Percentiles rank a stretch among this genome's conserved stretches.
These are phyloP conservation scores for Coffea eugenioides DNA, from an alignment of 257 asterid species.

Conservation along the genomic window DNA sequence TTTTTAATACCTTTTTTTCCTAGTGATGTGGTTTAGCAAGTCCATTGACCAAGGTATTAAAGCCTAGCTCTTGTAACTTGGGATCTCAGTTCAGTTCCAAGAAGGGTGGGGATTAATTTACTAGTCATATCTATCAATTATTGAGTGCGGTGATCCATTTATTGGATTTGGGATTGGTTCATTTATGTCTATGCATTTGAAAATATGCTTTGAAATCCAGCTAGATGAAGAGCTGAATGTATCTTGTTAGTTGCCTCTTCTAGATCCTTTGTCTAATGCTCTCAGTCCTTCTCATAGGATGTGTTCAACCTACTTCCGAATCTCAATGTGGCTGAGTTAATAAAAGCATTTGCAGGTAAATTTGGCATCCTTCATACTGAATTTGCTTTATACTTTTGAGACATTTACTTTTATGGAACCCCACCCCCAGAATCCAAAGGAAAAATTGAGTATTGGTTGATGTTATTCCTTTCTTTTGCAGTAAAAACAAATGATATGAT, in stretches of 20 bases:
- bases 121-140: not conserved
- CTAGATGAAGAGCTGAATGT: not conserved
- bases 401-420: not conserved
- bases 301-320: conserved; percentile 90
- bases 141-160: not conserved
- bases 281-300: conserved; percentile 47
- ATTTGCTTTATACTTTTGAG: not conserved
- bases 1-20: not conserved
- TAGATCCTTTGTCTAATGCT: not conserved
- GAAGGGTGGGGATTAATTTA: not conserved
- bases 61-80: not conserved
- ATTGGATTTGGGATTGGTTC: not conserved
- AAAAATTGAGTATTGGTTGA: not conserved
- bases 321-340: conserved; percentile 72
- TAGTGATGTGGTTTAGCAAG: too few species aligned
- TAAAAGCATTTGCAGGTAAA: conserved; percentile 85
- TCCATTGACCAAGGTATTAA: not conserved
- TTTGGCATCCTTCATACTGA: not conserved
- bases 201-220: not conserved
- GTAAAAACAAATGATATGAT: conserved; percentile 97
- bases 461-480: conserved; percentile 29
- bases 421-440: not conserved
- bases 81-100: not conserved
- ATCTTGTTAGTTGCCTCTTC: conserved; percentile 1
- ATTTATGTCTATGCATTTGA: not conserved